Conservation (phyloP, 2,329 filamentous ascomycete species). For the Lachnellula cervina region DNA sequence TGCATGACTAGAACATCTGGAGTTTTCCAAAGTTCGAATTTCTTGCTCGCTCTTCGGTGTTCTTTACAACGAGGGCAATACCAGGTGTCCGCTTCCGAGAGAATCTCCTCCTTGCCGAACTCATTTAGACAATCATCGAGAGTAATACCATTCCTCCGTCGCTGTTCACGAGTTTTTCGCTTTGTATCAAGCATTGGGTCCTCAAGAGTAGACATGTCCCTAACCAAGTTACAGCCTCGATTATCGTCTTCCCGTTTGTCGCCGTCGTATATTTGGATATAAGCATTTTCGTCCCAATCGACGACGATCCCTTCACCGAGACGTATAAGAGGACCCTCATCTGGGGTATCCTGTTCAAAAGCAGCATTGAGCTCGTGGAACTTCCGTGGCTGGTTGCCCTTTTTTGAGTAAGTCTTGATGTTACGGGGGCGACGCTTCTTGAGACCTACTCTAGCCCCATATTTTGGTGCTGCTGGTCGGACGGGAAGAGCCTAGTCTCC, state of each 20-base stretch:
- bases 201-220: slow-evolving; percentile 41
- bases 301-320: slow-evolving; percentile 81
- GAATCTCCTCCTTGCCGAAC: slow-evolving; percentile 87
- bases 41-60: slow-evolving; percentile 87
- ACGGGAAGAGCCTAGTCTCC: slow-evolving; percentile 30
- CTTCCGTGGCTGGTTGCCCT: slow-evolving; percentile 29
- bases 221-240: slow-evolving; percentile 57
- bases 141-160: slow-evolving; percentile 71
- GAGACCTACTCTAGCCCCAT: slow-evolving; percentile 28
- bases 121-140: slow-evolving; percentile 90
- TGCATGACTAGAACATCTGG: slow-evolving; percentile 95
- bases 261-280: slow-evolving; percentile 62
- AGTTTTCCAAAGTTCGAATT: slow-evolving; percentile 93
- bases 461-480: slow-evolving; percentile 23
- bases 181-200: slow-evolving; percentile 62
- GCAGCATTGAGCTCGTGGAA: slow-evolving; percentile 10
- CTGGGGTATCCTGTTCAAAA: slow-evolving; percentile 27
- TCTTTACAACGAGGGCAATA: slow-evolving; percentile 96
- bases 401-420: slow-evolving; percentile 36
- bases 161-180: slow-evolving; percentile 56
- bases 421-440: slow-evolving; percentile 25
- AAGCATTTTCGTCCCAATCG: slow-evolving; percentile 73
- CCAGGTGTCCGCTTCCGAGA: slow-evolving; percentile 96
- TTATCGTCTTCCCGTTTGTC: slow-evolving; percentile 39
- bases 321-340: slow-evolving; percentile 63